Conservation (phyloP, 2,329 filamentous ascomycete species). For the Celoporthe dispersa region DNA sequence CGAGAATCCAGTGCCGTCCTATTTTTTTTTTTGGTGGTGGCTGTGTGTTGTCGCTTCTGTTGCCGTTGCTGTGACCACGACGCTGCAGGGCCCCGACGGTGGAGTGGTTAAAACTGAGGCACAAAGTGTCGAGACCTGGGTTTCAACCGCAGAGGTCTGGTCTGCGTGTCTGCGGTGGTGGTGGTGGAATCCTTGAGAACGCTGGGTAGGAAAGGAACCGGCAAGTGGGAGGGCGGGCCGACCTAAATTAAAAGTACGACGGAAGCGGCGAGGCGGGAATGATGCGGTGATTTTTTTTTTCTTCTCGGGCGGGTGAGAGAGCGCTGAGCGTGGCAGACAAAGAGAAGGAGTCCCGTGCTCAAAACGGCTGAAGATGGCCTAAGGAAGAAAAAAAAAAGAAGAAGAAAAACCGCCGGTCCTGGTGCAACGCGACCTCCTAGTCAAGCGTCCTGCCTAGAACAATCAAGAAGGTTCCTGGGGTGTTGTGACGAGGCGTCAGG, state of each 20-base stretch:
- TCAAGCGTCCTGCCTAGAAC: conserved; percentile 1
- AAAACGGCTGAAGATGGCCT: conserved; percentile 11
- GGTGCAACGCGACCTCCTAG: conserved; percentile 18
- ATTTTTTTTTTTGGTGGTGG: neutral
- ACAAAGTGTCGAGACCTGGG: neutral
- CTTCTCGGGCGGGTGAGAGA: neutral
- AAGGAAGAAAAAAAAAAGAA: no score
- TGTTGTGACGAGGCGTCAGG: conserved; percentile 17
- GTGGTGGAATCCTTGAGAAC: conserved; percentile 9
- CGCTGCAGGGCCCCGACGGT: neutral
- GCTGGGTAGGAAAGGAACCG: conserved; percentile 5
- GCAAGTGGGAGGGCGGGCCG: conserved; percentile 13
- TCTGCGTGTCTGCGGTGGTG: conserved; percentile 16
- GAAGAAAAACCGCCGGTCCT: conserved; percentile 13
- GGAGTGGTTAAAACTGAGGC: conserved; percentile 10
- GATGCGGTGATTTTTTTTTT: conserved; percentile 4
- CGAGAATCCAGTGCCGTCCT: neutral
- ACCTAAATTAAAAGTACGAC: conserved; percentile 20
- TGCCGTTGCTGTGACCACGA: neutral
- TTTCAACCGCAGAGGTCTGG: conserved; percentile 7
- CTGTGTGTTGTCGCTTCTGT: neutral
- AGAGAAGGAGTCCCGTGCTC: conserved; percentile 19
- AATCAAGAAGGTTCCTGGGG: neutral
- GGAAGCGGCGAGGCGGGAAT: conserved; percentile 26
- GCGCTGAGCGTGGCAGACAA: conserved; percentile 13